Evolutionary conservation across 2,329 filamentous ascomycete species (phyloP), one percentile per base, ranked within the genome.

Genomic region (Botryosphaeria dothidea): DNA sequence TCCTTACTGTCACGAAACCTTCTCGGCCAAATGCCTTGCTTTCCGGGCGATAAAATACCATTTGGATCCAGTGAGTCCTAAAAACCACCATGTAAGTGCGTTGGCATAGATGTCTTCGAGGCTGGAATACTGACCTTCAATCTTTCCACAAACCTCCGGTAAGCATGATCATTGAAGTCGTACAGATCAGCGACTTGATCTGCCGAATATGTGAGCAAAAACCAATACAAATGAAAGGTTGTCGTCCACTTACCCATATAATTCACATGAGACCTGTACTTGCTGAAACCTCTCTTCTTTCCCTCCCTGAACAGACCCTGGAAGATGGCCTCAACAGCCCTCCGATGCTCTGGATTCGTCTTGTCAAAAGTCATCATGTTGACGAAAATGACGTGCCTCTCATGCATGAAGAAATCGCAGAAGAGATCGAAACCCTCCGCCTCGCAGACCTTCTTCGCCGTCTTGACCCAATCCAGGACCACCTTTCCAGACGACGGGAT

Each of bases 191-290:
- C 77, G 13, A 83, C 78, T 70, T 83, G 80, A 8, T 58, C 54
- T 58, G 25, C 13, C 17, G 1, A 27, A 1, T 11, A 3, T 3
- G n/a, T 58, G 17, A 58, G 38, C 17, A 23, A 31, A 23, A 54
- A 1, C 19, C 6, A 5, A 17, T 23, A 23, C n/a, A n/a, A n/a
- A n/a, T n/a, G n/a, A n/a, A n/a, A n/a, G n/a, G n/a, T n/a, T n/a
- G n/a, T n/a, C n/a, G n/a, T 15, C n/a, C 4, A 23, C 38, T 21
- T 46, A 65, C 83, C 81, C 74, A 81, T 81, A 23, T 82, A 70
- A 5, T 77, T 75, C 45, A 83, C 68, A 67, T 83, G 81, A 0
- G 81, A 82, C n/a, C 81, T 74, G 67, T 83, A 83, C 66, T 82
- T 80, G 51, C 79, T 79, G 65, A 78, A 81, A 1, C 79, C 79